Conservation (phyloP, 805 yeast genomes). For the Zygosaccharomyces bailii region DNA sequence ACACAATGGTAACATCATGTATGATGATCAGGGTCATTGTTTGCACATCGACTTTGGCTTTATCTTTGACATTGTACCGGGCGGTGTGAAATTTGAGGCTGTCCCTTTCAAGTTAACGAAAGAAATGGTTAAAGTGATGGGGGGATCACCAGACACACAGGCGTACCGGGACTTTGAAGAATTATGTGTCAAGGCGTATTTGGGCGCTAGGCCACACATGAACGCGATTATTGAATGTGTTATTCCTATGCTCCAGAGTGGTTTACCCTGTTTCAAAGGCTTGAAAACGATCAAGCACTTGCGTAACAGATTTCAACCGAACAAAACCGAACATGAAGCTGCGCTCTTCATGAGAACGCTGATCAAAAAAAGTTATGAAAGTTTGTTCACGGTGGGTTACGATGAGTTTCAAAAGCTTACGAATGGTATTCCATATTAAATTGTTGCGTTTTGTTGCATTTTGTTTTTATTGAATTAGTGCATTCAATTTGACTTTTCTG, state of each 20-base stretch:
- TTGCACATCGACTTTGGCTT: constrained; percentile 97
- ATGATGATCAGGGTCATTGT: constrained; percentile 91
- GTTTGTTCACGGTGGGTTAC: constrained; percentile 87
- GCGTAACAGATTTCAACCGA: constrained; percentile 73
- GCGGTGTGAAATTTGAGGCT: constrained; percentile 97
- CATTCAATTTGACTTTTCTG: neutral
- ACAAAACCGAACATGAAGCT: constrained; percentile 80
- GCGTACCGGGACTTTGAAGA: constrained; percentile 94
- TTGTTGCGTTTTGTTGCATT: too few species aligned
- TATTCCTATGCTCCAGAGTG: constrained; percentile 89
- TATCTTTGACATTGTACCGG: constrained; percentile 98
- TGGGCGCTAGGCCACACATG: constrained; percentile 84
- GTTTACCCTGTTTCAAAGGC: constrained; percentile 93
- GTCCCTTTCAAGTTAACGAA: constrained; percentile 95
- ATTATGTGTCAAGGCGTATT: constrained; percentile 85
- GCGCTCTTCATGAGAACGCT: constrained; percentile 70
- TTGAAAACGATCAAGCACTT: constrained; percentile 73
- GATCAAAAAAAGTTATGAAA: constrained; percentile 78
- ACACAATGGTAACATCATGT: constrained; percentile 97
- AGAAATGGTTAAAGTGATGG: constrained; percentile 95
- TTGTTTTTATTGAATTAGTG: neutral
- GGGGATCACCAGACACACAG: constrained; percentile 81
- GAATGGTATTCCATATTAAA: constrained; percentile 92
- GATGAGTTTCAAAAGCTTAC: constrained; percentile 96
- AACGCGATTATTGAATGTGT: constrained; percentile 83